These are phyloP conservation scores for Lipomyces sp. DNA, from an alignment of 805 yeast species.

Conservation along the genomic window DNA sequence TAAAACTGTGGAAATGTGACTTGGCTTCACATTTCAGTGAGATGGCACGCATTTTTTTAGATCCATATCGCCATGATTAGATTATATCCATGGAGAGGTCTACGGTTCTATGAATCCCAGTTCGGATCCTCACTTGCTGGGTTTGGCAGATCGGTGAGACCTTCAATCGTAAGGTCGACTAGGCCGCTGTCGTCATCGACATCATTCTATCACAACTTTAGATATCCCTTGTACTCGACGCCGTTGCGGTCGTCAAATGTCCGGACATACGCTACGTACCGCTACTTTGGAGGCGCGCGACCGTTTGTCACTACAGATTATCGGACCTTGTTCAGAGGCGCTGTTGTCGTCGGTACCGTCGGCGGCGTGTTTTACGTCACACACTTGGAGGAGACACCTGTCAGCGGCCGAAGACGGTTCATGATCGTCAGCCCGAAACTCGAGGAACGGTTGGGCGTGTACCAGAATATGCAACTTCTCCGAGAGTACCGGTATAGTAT, in stretches of 20 bases:
- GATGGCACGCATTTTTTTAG: no score
- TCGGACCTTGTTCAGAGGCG: neutral
- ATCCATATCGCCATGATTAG: neutral
- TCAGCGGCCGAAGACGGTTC: slow-evolving; percentile 35
- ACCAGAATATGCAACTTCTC: slow-evolving; percentile 60
- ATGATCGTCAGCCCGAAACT: slow-evolving; percentile 27
- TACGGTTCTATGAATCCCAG: neutral
- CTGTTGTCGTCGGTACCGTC: neutral
- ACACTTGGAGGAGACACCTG: slow-evolving; percentile 25
- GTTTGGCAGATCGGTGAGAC: neutral
- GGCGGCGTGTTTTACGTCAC: slow-evolving; percentile 14
- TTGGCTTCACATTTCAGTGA: no score
- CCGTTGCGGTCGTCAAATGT: neutral
- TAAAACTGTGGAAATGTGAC: no score
- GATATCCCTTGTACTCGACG: neutral
- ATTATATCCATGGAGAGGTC: neutral
- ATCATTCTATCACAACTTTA: neutral
- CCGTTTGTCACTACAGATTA: neutral
- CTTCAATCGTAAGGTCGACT: neutral
- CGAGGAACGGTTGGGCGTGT: slow-evolving; percentile 30
- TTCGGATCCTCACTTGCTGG: neutral
- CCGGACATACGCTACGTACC: neutral
- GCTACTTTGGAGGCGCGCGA: neutral
- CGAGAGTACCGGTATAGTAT: slow-evolving; percentile 57
- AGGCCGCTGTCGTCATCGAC: neutral